Conservation (phyloP, 2,329 filamentous ascomycete genomes). For the Colletotrichum cuscutae region DNA sequence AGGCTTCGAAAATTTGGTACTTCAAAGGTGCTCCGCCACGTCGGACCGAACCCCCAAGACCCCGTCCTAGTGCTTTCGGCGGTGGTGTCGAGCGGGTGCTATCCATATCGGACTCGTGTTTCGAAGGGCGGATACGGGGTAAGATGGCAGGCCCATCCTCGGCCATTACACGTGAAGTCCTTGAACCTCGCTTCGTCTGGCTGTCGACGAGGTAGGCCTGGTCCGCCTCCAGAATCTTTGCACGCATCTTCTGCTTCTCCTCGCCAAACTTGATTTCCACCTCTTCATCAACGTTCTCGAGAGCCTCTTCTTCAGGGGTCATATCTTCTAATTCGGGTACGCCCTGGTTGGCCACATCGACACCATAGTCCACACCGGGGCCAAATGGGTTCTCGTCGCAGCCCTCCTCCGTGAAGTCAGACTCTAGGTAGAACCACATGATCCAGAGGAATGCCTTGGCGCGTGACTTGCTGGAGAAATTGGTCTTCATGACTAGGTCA, state of each 20-base stretch:
- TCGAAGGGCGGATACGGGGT: constrained; percentile 71
- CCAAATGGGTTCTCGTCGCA: constrained; percentile 94
- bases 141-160: constrained; percentile 68
- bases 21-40: constrained; percentile 61
- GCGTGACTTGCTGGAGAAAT: constrained; percentile 82
- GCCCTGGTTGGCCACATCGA: constrained; percentile 74
- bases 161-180: constrained; percentile 50
- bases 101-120: constrained; percentile 63
- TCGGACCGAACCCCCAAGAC: constrained; percentile 43
- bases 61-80: constrained; percentile 44
- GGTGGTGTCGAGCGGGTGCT: constrained; percentile 57
- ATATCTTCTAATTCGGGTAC: constrained; percentile 75
- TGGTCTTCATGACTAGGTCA: constrained; percentile 92
- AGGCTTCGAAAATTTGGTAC: constrained; percentile 69
- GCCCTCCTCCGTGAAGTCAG: constrained; percentile 89
- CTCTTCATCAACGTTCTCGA: constrained; percentile 79
- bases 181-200: constrained; percentile 65
- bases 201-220: constrained; percentile 74
- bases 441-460: constrained; percentile 94
- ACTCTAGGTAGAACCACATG: constrained; percentile 99
- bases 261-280: constrained; percentile 78
- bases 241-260: constrained; percentile 78
- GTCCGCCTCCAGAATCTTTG: constrained; percentile 80
- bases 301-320: constrained; percentile 70
- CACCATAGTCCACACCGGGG: constrained; percentile 71